Percentiles rank a stretch among this genome's conserved stretches.
Evolutionary conservation across 2,329 filamentous ascomycete species (phyloP).

Genomic region (Fusarium acutatum): DNA sequence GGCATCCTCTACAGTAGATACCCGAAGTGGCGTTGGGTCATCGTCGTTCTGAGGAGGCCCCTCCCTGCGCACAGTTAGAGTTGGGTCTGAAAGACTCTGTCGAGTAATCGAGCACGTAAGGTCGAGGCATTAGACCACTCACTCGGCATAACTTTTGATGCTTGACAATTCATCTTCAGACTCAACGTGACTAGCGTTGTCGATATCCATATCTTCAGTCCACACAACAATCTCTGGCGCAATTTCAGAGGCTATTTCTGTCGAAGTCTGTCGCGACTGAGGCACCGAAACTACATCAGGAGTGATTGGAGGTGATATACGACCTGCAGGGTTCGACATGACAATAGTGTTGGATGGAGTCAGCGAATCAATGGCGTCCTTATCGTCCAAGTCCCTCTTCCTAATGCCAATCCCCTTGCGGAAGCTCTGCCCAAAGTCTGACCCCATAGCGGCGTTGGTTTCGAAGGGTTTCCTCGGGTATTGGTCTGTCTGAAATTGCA

Average conservation of each 20-base stretch:
- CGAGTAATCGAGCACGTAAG: neutral
- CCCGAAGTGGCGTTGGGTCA: slow-evolving; percentile 22
- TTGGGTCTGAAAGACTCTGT: neutral
- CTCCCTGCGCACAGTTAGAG: slow-evolving; percentile 32
- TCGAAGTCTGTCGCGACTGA: slow-evolving; percentile 47
- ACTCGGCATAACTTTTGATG: slow-evolving; percentile 39
- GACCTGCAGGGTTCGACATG: slow-evolving; percentile 39
- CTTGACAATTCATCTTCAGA: slow-evolving; percentile 38
- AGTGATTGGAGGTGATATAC: slow-evolving; percentile 42
- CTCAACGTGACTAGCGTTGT: slow-evolving; percentile 28
- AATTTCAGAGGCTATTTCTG: slow-evolving; percentile 47
- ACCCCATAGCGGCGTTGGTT: slow-evolving; percentile 39
- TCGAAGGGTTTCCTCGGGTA: slow-evolving; percentile 18
- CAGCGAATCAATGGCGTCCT: slow-evolving; percentile 37
- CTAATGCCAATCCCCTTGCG: slow-evolving; percentile 33
- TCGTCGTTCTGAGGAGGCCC: slow-evolving; percentile 31
- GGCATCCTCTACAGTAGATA: slow-evolving; percentile 31
- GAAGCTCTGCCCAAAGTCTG: slow-evolving; percentile 35
- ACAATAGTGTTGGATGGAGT: slow-evolving; percentile 38
- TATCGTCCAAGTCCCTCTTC: slow-evolving; percentile 34
- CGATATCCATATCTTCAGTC: slow-evolving; percentile 52
- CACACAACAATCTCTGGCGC: slow-evolving; percentile 56
- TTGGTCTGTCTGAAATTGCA: slow-evolving; percentile 25
- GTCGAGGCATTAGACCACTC: slow-evolving; percentile 29
- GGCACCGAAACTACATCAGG: slow-evolving; percentile 35